Percentiles rank a stretch among this genome's conserved stretches.
These are phyloP conservation scores for Bipolaris victoriae DNA, from an alignment of 2,329 filamentous ascomycete species.

Conservation along the genomic window DNA sequence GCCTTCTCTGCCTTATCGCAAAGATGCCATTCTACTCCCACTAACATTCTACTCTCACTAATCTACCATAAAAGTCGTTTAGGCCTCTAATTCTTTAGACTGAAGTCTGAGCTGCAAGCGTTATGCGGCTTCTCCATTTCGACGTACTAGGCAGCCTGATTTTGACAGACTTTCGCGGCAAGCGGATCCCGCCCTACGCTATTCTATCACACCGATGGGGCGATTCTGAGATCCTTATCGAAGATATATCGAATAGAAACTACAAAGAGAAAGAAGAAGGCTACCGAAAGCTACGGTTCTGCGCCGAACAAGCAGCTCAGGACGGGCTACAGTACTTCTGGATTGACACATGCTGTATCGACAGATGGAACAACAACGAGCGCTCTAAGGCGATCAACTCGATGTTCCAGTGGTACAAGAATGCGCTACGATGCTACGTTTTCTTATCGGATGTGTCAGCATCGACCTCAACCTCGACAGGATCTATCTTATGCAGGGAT, in stretches of 20 bases:
- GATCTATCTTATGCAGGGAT: not conserved
- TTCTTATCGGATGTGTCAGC: slow-evolving; percentile 14
- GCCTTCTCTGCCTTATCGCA: slow-evolving; percentile 9
- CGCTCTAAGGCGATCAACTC: not conserved
- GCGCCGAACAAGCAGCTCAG: not conserved
- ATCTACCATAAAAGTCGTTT: not conserved
- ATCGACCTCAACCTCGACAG: not conserved
- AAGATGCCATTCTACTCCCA: slow-evolving; percentile 5
- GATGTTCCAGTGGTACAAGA: slow-evolving; percentile 21
- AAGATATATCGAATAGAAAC: slow-evolving; percentile 19
- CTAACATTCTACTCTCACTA: not conserved
- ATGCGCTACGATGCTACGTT: slow-evolving; percentile 27
- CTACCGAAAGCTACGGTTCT: not conserved
- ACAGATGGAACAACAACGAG: not conserved
- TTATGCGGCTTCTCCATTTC: not conserved
- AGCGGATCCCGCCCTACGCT: slow-evolving; percentile 29
- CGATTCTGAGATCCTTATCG: slow-evolving; percentile 35
- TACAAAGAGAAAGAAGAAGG: not conserved
- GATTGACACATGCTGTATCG: not conserved
- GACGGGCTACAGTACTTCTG: not conserved
- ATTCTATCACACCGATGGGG: slow-evolving; percentile 45
- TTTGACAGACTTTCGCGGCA: slow-evolving; percentile 2
- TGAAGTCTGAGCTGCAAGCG: not conserved
- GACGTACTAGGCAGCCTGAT: not conserved
- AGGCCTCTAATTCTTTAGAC: not conserved